A percentile compares a stretch with the other conserved stretches of the same genome.
Conservation (phyloP, 2,329 filamentous ascomycete genomes). For the Diplodia intermedia region DNA sequence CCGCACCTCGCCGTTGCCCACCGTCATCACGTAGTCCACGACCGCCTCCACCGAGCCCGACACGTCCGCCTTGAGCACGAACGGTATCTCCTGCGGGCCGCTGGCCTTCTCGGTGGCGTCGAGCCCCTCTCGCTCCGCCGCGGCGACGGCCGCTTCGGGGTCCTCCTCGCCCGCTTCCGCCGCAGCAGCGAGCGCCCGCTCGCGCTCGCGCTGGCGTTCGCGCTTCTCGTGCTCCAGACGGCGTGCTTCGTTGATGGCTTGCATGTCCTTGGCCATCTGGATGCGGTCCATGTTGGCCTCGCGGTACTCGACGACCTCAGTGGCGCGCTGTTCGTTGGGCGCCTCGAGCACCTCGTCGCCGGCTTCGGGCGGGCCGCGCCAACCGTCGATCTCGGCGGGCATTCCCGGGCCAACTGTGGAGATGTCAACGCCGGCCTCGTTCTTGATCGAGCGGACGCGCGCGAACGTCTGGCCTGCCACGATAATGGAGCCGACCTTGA, state of each 20-base stretch:
- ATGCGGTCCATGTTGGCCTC: slow-evolving; percentile 73
- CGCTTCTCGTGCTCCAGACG: slow-evolving; percentile 65
- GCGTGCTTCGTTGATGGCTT: slow-evolving; percentile 76
- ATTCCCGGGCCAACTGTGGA: slow-evolving; percentile 81
- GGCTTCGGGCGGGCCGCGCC: slow-evolving; percentile 84
- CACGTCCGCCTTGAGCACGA: slow-evolving; percentile 92
- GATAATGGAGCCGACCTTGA: slow-evolving; percentile 79
- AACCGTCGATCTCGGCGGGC: slow-evolving; percentile 93
- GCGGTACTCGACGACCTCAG: slow-evolving; percentile 78
- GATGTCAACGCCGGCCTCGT: slow-evolving; percentile 80
- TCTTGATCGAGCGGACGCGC: slow-evolving; percentile 80
- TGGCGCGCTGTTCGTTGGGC: slow-evolving; percentile 76
- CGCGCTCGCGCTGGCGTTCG: slow-evolving; percentile 66
- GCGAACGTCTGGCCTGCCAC: slow-evolving; percentile 91
- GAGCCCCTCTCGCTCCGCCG: slow-evolving; percentile 47
- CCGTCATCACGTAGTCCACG: slow-evolving; percentile 73
- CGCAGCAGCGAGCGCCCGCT: slow-evolving; percentile 44
- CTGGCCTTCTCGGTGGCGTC: slow-evolving; percentile 51
- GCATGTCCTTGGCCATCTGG: slow-evolving; percentile 70
- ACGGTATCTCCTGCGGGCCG: slow-evolving; percentile 65
- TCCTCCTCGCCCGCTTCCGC: slow-evolving; percentile 37
- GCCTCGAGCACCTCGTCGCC: slow-evolving; percentile 90
- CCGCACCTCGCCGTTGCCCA: slow-evolving; percentile 85
- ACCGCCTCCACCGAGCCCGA: slow-evolving; percentile 94
- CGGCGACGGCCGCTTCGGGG: slow-evolving; percentile 45